Evolutionary conservation across 176 grass and related monocot species (phyloP).

Genomic region (Oryza punctata): DNA sequence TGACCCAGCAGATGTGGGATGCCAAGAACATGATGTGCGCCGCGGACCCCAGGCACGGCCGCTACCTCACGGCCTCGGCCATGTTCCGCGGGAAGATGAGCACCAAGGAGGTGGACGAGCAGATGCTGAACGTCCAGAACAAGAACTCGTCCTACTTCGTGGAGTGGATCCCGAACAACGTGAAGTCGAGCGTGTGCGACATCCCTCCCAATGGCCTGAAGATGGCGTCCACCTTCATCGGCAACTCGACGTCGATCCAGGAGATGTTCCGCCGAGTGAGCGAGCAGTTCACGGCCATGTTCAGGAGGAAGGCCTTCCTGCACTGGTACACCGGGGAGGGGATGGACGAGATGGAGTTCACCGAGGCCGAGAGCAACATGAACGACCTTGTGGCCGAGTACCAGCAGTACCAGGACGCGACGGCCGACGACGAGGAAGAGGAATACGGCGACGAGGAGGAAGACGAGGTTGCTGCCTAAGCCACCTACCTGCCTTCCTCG

Average conservation of each 20-base stretch:
- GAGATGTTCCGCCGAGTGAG: slow-evolving; percentile 90
- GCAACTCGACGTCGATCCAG: slow-evolving; percentile 77
- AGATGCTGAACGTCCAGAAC: slow-evolving; percentile 96
- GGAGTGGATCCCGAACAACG: slow-evolving; percentile 95
- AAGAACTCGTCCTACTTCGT: slow-evolving; percentile 98
- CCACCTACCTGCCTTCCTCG: background rate
- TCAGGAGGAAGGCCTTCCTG: slow-evolving; percentile 95
- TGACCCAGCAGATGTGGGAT: slow-evolving; percentile 98
- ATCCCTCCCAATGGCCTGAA: slow-evolving; percentile 67
- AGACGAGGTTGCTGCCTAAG: slow-evolving; percentile 47
- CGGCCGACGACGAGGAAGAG: slow-evolving; percentile 51
- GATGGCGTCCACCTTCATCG: slow-evolving; percentile 76
- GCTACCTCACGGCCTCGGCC: slow-evolving; percentile 84
- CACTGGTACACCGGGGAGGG: slow-evolving; percentile 97
- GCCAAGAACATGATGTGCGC: slow-evolving; percentile 99
- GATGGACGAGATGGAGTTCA: slow-evolving; percentile 99
- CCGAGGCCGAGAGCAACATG: slow-evolving; percentile 87
- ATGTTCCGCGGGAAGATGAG: slow-evolving; percentile 99
- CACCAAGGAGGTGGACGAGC: slow-evolving; percentile 97
- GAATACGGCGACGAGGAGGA: slow-evolving; percentile 49
- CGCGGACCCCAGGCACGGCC: slow-evolving; percentile 76
- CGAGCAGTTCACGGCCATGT: slow-evolving; percentile 98
- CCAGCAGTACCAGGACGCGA: slow-evolving; percentile 71
- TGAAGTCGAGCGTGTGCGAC: slow-evolving; percentile 90
- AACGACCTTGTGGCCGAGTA: slow-evolving; percentile 69